phyloP scores from a whole-genome alignment of 345 rosid genomes.

The Raphanus raphanistrum region DNA sequence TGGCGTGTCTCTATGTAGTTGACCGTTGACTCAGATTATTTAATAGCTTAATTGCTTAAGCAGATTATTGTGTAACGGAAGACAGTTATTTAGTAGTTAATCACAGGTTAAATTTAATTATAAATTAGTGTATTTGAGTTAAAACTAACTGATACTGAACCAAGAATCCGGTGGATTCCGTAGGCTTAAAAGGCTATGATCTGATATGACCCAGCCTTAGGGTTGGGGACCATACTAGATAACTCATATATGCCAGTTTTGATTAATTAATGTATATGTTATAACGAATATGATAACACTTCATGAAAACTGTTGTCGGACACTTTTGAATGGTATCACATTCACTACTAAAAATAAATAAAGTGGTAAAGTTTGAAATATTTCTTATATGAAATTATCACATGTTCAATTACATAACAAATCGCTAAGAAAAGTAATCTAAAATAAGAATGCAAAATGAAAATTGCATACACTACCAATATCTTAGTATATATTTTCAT shows the following conservation, averaged over 20 bases:
- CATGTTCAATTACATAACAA: background rate
- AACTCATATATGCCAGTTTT: slow-evolving; percentile 19
- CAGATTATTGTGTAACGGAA: slow-evolving; percentile 29
- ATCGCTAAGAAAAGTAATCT: background rate
- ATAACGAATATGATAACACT: background rate
- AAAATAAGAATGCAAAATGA: background rate
- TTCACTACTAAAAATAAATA: background rate
- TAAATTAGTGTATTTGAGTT: background rate
- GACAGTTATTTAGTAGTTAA: slow-evolving; percentile 6
- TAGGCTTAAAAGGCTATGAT: slow-evolving; percentile 28
- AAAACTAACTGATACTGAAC: slow-evolving; percentile 13
- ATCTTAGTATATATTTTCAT: no score
- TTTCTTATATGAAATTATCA: background rate
- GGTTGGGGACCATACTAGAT: slow-evolving; percentile 32
- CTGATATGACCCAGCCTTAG: slow-evolving; percentile 16
- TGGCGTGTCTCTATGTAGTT: slow-evolving; percentile 29
- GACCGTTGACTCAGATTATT: slow-evolving; percentile 46
- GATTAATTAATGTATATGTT: slow-evolving; percentile 2
- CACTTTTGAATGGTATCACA: background rate
- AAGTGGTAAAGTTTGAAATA: background rate
- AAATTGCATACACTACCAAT: no score
- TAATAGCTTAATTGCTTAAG: slow-evolving; percentile 17
- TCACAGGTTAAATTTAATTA: background rate
- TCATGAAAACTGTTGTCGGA: slow-evolving; percentile 3
- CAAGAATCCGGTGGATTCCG: slow-evolving; percentile 31